phyloP scores from a whole-genome alignment of 306 rosid genomes.

The Lagenaria siceraria region DNA sequence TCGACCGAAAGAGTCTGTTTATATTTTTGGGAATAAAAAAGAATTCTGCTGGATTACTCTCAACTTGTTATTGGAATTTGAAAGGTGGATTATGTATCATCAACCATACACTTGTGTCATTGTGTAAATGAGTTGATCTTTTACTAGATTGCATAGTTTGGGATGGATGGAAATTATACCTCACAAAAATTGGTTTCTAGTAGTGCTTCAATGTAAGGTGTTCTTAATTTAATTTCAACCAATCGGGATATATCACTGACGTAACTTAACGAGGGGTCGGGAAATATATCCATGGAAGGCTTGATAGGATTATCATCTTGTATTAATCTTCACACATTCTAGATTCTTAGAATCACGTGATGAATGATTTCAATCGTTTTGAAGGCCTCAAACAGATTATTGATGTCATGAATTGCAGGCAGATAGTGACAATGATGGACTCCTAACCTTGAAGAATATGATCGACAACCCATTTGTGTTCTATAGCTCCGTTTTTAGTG shows the following conservation, averaged over 20 bases:
- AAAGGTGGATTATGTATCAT: no score
- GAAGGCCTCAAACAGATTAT: neutral
- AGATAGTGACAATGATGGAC: slow-evolving; percentile 70
- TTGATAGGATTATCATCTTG: neutral
- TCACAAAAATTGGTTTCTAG: neutral
- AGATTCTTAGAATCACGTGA: neutral
- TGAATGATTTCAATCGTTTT: neutral
- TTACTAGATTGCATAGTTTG: neutral
- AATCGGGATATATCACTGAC: neutral
- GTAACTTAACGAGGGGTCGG: neutral
- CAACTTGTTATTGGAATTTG: no score
- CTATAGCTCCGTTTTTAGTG: slow-evolving; percentile 72
- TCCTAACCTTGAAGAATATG: slow-evolving; percentile 71
- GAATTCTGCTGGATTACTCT: neutral
- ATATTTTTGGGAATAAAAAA: neutral
- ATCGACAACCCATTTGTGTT: slow-evolving; percentile 81
- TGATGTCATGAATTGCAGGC: slow-evolving; percentile 41
- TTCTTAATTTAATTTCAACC: neutral
- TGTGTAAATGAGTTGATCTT: neutral
- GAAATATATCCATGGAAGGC: neutral
- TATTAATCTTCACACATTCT: neutral
- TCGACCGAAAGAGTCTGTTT: neutral
- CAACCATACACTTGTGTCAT: no score
- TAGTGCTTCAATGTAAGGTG: neutral
- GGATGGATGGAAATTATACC: neutral